A percentile compares a stretch with the other conserved stretches of the same genome.
These are phyloP conservation scores for Populus tremula DNA, from an alignment of 345 rosid genomes.

Conservation along the genomic window DNA sequence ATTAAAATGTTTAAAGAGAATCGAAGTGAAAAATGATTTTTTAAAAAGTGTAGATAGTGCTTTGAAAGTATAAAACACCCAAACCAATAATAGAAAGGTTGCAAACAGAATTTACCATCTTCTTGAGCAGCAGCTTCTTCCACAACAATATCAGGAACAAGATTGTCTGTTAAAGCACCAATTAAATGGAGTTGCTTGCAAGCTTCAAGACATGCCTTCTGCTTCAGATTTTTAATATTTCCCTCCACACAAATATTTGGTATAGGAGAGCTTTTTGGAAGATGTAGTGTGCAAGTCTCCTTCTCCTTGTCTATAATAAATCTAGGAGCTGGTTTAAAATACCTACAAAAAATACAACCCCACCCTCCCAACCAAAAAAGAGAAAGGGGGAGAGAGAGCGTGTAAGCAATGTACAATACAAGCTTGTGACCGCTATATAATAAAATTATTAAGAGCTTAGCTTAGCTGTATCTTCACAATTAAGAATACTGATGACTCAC, in stretches of 20 bases:
- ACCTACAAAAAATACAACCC: slow-evolving; percentile 38
- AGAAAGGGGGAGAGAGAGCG: not conserved
- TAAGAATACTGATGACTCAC: slow-evolving; percentile 40
- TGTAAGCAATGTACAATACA: not conserved
- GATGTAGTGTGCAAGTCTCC: slow-evolving; percentile 44
- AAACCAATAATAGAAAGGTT: not conserved
- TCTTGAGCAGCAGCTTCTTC: slow-evolving; percentile 50
- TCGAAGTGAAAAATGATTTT: not conserved
- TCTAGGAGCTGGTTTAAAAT: slow-evolving; percentile 73
- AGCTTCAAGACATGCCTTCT: slow-evolving; percentile 78
- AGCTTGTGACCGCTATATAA: not conserved
- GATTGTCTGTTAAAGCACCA: slow-evolving; percentile 80
- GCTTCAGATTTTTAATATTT: slow-evolving; percentile 41
- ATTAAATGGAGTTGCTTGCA: slow-evolving; percentile 62
- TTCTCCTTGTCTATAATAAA: slow-evolving; percentile 45
- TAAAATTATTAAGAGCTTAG: not conserved
- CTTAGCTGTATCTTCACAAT: not conserved
- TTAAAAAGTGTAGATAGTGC: not conserved
- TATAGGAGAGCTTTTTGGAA: slow-evolving; percentile 75
- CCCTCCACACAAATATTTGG: slow-evolving; percentile 40
- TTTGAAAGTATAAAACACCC: not conserved
- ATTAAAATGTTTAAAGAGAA: not conserved
- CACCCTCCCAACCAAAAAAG: not conserved
- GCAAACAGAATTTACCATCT: slow-evolving; percentile 29
- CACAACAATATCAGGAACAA: slow-evolving; percentile 65